Base-by-base conservation (phyloP, 2,329 filamentous ascomycete genomes). In the Phialophora tarda region DNA sequence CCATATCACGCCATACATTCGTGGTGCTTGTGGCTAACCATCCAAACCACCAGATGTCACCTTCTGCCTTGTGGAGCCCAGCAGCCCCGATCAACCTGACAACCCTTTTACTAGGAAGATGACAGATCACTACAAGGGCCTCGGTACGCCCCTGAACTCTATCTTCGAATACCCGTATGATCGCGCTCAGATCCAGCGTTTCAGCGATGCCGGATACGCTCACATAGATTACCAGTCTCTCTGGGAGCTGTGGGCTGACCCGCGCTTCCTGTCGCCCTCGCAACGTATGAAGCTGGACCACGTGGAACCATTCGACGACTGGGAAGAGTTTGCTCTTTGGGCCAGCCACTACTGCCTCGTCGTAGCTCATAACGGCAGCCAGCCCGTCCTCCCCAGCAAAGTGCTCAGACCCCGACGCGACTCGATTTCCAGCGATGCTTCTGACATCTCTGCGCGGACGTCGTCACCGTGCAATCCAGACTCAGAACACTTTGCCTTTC, bases 271-370 rank as follows among this genome's bases (percentile, higher is more conserved):
- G 21, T 82, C 82, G 4, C 74, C 83, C 1, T 78, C 82, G 1
- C 84, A 92, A 68, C 85, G 91, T 68, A 79, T 76, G 48, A 79
- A 79, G 10, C 79, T 97, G 11, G 89, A 97, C 71, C 74, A 80
- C 0, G 78, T 93, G n/a, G 93, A 97, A 74, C 88, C 90, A 0
- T 97, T 98, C 75, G 94, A 98, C 76, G 93, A 97, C 77, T 97
- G 92, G 67, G 93, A 98, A 78, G 94, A 97, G 74, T 93, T 97
- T 75, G 88, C 90, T 2, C 82, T 97, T 0, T 97, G 96, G 77
- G 88, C 86, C 1, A 88, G 88, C 38, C 93, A 97, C 77, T 96
- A 97, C 77, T 91, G 93, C 72, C 79, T 97, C 12, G 56, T 69
- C 14, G 67, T 71, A 17, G 71, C 71, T 14, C 71, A 71, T 26